phyloP scores from a whole-genome alignment of 164 flowering plant genomes.

The Cinnamomum micranthum region DNA sequence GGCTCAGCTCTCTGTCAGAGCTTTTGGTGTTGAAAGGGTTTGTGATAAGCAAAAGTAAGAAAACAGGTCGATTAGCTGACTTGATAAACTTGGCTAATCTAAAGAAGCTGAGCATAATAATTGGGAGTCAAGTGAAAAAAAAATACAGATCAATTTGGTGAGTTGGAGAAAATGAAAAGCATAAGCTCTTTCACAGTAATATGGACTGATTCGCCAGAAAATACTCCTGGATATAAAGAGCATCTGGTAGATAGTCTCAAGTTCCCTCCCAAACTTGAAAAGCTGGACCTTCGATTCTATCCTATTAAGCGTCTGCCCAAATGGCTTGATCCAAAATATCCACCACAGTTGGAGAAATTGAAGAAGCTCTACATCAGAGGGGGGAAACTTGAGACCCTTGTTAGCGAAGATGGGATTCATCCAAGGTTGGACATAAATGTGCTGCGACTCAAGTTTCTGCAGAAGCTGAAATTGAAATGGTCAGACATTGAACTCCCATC shows the following conservation, averaged over 20 bases:
- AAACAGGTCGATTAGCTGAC: slow-evolving; percentile 19
- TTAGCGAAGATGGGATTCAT: too few species aligned
- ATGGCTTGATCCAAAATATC: too few species aligned
- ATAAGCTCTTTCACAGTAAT: slow-evolving; percentile 23
- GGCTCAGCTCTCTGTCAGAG: slow-evolving; percentile 17
- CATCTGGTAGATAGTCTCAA: neutral
- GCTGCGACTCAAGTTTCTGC: slow-evolving; percentile 30
- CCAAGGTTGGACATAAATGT: too few species aligned
- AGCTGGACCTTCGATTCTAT: slow-evolving; percentile 34
- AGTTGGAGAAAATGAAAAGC: neutral
- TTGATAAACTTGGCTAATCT: slow-evolving; percentile 20
- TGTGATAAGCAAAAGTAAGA: slow-evolving; percentile 13
- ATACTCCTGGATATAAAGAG: neutral
- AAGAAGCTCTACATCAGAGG: too few species aligned
- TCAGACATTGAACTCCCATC: too few species aligned
- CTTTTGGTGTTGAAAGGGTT: slow-evolving; percentile 51
- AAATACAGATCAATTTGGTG: neutral
- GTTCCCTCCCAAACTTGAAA: slow-evolving; percentile 18
- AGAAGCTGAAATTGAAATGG: slow-evolving; percentile 11
- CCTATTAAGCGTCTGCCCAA: slow-evolving; percentile 12
- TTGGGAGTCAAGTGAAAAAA: slow-evolving; percentile 5
- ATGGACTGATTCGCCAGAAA: slow-evolving; percentile 19
- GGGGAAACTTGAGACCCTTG: too few species aligned
- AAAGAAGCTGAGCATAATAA: slow-evolving; percentile 30
- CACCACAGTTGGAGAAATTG: too few species aligned